Evolutionary conservation across 257 asterid species (phyloP), one percentile per base, ranked within the genome.

Genomic region (Gynochthodes officinalis): DNA sequence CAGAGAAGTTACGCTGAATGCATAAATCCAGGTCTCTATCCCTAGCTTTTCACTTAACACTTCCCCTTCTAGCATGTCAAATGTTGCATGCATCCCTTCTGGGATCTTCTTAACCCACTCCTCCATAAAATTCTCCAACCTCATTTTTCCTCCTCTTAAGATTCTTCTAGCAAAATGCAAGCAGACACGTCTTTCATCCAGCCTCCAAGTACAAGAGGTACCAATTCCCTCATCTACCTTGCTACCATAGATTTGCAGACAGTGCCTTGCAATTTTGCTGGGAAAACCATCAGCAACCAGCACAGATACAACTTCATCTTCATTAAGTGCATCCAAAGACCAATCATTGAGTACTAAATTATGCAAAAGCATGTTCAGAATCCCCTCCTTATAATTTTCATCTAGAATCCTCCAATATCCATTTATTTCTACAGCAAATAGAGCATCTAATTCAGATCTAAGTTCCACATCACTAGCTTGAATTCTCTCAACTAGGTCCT

Each of bases 31-130:
- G 50, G 86, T 88, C 81, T 87, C 96, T 57, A 88, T 71, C 62
- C 98, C 98, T 33, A 89, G 62, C 87, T 77, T 91, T 67, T 94
- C 97, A 0, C 80, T 86, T 21, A 94, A 82, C 68, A 91, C 89
- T 80, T 91, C 99, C 27, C 99, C 99, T 88, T 88, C 96, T 72
- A 94, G 84, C 88, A 94, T 86, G 69, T 85, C 95, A 54, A 91
- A 76, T 77, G 79, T 75, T 32, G 85, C 86, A 74, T 37, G 19
- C 84, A 94, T 83, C 57, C 88, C 89, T 44, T 84, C 89, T 1
- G 99, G 99, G 64, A 91, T 80, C 81, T 88, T 86, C 71, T 77
- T 62, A 5, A 2, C 77, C 98, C 98, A 94, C 79, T 84, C 86
- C 33, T 86, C 92, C 96, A 84, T 82, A 59, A 91, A 94, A 30